Base-by-base conservation (phyloP, 1,284 basidiomycete species). In the Cutaneotrichosporon dermatis region DNA sequence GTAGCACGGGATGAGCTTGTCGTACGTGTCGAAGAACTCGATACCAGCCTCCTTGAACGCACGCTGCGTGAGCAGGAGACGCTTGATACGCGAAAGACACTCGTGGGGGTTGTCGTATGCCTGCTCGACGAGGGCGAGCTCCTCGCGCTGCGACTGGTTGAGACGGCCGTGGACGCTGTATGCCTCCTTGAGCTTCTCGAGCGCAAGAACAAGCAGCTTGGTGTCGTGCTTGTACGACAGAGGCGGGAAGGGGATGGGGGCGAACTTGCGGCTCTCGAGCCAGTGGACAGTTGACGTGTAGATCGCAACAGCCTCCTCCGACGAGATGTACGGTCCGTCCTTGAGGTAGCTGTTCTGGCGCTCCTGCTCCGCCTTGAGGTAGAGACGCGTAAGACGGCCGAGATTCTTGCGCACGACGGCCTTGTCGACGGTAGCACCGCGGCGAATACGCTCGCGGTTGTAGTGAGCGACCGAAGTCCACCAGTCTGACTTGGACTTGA, bases 401-500 rank as follows among this genome's bases (percentile, higher is more conserved):
- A 81, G 64, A 65, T 79, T 79, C 75, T 79, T 79, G 59, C 76
- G 68, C 53, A 76, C 75, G 42, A 99, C 96, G 6, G 96, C 96
- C 81, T 99, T 99, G 81, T 99, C 96, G 65, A 99, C 96, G 0
- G 96, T 99, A 3, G 96, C 96, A 66, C 96, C 76, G 61, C 94
- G 90, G 45, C 73, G 69, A 61, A 84, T 83, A 62, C 83, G 79
- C 66, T 83, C 82, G 66, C 75, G 65, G 74, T 83, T 82, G 76
- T 81, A 83, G 68, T 83, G 82, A 4, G 86, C 89, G 63, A 84
- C 91, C 79, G 91, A 96, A 66, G 89, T 90, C 93, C 94, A 99
- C 93, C 93, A 97, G 76, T 99, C 96, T 9, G 92, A 90, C 83
- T 99, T 99, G 79, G 88, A 90, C 84, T 99, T 99, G 84, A 99